Evolutionary conservation across 108 stramenopile species (phyloP).

Genomic region (Schizochytrium sp.): DNA sequence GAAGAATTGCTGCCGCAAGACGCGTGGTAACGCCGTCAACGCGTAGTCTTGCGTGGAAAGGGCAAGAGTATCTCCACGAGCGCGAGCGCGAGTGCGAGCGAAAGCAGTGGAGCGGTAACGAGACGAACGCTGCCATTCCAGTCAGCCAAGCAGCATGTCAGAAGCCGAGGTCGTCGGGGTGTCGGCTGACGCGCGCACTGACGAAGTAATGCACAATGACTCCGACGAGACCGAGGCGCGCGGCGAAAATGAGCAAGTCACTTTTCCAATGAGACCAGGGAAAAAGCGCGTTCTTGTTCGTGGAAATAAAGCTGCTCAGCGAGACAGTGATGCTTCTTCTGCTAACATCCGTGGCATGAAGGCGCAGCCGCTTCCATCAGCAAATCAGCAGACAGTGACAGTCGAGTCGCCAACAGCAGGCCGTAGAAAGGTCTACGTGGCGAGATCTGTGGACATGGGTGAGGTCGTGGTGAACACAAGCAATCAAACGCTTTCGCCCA

Average conservation of each 20-base stretch:
- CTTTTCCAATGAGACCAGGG: background rate
- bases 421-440: background rate
- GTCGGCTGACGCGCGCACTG: no score
- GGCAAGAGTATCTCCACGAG: no score
- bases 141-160: no score
- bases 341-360: background rate
- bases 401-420: background rate
- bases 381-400: background rate
- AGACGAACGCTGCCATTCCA: no score
- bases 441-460: background rate
- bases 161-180: no score
- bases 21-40: no score
- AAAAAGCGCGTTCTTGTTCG: background rate
- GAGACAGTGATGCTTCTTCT: background rate
- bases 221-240: no score
- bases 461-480: background rate
- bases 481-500: background rate
- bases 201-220: no score
- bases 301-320: background rate
- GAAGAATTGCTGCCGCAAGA: no score
- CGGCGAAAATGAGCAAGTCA: background rate
- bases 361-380: background rate
- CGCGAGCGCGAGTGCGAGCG: no score
- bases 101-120: no score
- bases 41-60: no score